Evolutionary conservation across 2,329 filamentous ascomycete genomes (phyloP), one percentile per base, ranked within the genome.

Genomic region (Ceratocystis papillata): DNA sequence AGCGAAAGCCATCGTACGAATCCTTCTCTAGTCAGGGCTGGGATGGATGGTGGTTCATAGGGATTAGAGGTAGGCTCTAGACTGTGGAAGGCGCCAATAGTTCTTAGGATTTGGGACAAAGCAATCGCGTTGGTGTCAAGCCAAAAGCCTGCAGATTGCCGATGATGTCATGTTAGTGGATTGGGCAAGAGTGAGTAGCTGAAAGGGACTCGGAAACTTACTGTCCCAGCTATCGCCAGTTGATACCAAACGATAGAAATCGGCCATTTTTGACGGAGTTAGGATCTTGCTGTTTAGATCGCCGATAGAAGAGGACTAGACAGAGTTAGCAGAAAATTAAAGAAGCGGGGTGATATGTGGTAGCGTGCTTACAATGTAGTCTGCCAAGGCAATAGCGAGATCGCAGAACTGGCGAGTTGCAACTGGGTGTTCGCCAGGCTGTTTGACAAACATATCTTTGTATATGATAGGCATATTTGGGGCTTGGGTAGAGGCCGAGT

Each of bases 1-100:
- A 97, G 88, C 0, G 89, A 90, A 77, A 96, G 88, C 93, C 93
- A 99, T 74, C 90, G 86, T 55, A 93, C 89, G 74, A 96, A 99
- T 50, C 94, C 94, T 72, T 85, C 83, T 0, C 82, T 80, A 45
- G 93, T 95, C 66, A 99, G 78, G 15, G 91, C 89, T 0, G 94
- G 94, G 53, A 96, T 82, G 0, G 83, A 85, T 0, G 93, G 94
- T 0, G 86, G 79, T 2, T 82, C 82, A 73, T 89, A 96, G 69
- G 89, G 83, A 71, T 86, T 81, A 48, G 84, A 82, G 61, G 84
- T 83, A 0, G 90, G 90, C 70, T 95, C 89, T 33, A 97, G 80
- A 62, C 85, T 86, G 76, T 97, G 93, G 71, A 91, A 88, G 74
- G 93, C 96, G 70, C 93, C 94, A 63, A 96, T 84, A 6, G 89